Evolutionary conservation across 108 stramenopile genomes (phyloP).

Genomic region (Cyclotella kingstonii): DNA sequence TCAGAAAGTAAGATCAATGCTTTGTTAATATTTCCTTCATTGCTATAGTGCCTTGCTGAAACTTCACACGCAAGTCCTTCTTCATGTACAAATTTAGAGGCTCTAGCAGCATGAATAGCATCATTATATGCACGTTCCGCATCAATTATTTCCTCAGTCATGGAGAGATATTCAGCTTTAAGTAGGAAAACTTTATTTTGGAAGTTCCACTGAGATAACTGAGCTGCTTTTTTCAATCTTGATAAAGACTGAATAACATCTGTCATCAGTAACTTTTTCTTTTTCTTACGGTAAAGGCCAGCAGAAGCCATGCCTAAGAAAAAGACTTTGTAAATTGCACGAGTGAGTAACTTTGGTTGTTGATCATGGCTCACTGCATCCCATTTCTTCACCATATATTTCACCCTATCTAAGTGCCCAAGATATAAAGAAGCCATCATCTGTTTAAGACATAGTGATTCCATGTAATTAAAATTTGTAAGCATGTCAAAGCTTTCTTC

Average conservation of each 20-base stretch:
- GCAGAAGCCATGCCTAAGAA: neutral
- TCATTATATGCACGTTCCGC: slow-evolving; percentile 5
- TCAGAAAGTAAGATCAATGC: slow-evolving; percentile 4
- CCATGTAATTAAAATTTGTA: neutral
- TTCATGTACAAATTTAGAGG: slow-evolving; percentile 21
- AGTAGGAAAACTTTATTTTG: slow-evolving; percentile 10
- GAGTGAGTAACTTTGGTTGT: neutral
- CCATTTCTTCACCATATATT: slow-evolving; percentile 4
- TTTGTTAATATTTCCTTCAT: slow-evolving; percentile 1
- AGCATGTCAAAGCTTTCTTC: neutral
- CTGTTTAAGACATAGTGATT: neutral
- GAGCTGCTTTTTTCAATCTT: neutral
- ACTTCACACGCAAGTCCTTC: slow-evolving; percentile 37
- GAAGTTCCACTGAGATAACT: slow-evolving; percentile 1
- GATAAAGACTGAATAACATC: neutral
- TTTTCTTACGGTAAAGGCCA: neutral
- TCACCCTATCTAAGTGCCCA: slow-evolving; percentile 10
- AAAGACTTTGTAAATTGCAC: neutral
- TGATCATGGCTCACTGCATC: neutral
- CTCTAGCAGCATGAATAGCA: slow-evolving; percentile 11
- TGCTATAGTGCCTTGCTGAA: slow-evolving; percentile 22
- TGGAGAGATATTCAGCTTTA: slow-evolving; percentile 13
- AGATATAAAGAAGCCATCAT: neutral
- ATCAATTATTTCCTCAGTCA: slow-evolving; percentile 3
- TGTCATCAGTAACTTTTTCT: neutral